Base-by-base conservation (phyloP, 2,329 filamentous ascomycete species). In the Amesomyces nigricolor region DNA sequence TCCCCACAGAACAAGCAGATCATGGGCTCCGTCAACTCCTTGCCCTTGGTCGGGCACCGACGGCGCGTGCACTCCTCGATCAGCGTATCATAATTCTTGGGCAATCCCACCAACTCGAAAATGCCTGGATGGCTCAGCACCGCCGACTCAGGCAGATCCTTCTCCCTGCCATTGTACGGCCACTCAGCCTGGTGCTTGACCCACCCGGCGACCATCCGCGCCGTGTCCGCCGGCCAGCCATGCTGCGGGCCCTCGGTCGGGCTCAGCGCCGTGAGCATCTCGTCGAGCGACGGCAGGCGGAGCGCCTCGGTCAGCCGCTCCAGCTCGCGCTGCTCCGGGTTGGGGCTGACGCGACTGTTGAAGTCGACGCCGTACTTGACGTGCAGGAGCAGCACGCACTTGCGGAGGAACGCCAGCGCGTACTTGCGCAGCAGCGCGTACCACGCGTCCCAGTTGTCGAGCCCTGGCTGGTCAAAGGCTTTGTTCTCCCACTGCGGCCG, bases 1-100 rank as follows among this genome's bases (percentile, higher is more conserved):
- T 91, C 91, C 35, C 94, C 92, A 67, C 94, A 99, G 73, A 96
- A 90, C 39, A 99, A 79, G 67, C 94, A 99, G 38, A 99, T 82
- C 61, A 88, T 89, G 0, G 94, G 91, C 70, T 99, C 95, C 2
- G 86, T 87, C 49, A 99, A 75, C 63, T 96, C 92, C 68, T 94
- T 95, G 61, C 91, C 91, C 1, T 90, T 96, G 2, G 86, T 95
- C 0, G 91, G 91, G 66, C 94, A 99, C 48, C 81, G 85, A 51
- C 87, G 78, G 61, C 85, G 85, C 63, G 94, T 92, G 26, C 90
- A 89, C 71, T 95, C 91, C 66, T 96, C 92, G 56, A 96, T 95
- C 38, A 99, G 77, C 2, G 85, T 87, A 69, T 97, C 94, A 68
- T 91, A 99, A 65, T 92, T 91, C 71, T 88, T 89, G 0, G 94